Percentiles rank a stretch among this genome's conserved stretches.
These are phyloP conservation scores for Tuber microsphaerosporum DNA, from an alignment of 495 filamentous ascomycete species.

Conservation along the genomic window DNA sequence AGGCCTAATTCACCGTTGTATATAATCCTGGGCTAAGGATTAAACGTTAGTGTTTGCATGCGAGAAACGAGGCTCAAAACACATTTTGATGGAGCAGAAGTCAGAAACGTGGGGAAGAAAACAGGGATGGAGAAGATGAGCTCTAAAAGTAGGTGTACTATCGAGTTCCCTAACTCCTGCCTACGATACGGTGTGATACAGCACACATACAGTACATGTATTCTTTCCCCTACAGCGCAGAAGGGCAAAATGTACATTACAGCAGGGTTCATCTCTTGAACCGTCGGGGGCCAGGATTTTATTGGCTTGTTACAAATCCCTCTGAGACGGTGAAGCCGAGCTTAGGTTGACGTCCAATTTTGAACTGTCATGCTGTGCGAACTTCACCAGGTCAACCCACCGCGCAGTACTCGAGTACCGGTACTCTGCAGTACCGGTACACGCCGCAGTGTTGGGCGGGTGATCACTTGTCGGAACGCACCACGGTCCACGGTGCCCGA, in stretches of 20 bases:
- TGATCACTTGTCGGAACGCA: not conserved
- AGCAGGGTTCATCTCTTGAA: not conserved
- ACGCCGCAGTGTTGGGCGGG: not conserved
- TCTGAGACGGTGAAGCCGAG: not conserved
- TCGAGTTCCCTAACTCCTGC: not conserved
- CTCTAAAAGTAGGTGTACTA: not conserved
- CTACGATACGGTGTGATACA: not conserved
- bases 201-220: not conserved
- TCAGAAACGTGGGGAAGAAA: constrained; percentile 1
- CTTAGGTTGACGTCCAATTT: not conserved
- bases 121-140: not conserved
- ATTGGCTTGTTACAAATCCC: not conserved
- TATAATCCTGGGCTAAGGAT: not conserved
- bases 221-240: not conserved
- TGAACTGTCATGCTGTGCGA: not conserved
- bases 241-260: not conserved
- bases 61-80: not conserved
- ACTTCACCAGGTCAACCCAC: not conserved
- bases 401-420: not conserved
- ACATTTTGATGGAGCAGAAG: not conserved
- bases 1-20: not conserved
- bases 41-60: not conserved
- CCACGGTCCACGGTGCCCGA: not conserved
- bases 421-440: too few relatives aligned
- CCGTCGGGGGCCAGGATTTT: not conserved